A percentile compares a stretch with the other conserved stretches of the same genome.
Evolutionary conservation across 2,329 filamentous ascomycete genomes (phyloP).

Genomic region (Arachnomyces sp.): DNA sequence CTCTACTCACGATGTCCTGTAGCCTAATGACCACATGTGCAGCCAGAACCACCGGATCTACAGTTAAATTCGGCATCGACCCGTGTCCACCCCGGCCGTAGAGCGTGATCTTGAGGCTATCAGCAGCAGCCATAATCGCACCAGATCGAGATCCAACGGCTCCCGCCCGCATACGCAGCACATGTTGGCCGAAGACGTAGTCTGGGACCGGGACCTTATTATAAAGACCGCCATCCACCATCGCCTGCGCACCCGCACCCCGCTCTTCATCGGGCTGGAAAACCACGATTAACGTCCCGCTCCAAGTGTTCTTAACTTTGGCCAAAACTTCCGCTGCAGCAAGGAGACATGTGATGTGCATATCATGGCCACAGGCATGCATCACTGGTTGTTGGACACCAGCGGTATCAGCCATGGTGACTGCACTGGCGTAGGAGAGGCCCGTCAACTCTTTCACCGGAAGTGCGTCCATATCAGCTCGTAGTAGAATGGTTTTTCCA

Average conservation of each 20-base stretch:
- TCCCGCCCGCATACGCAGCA: conserved; percentile 41
- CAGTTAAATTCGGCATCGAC: conserved; percentile 47
- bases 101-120: conserved; percentile 46
- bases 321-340: conserved; percentile 47
- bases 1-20: conserved; percentile 53
- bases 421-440: conserved; percentile 41
- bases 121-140: conserved; percentile 37
- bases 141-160: conserved; percentile 32
- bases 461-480: conserved; percentile 45
- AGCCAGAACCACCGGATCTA: conserved; percentile 55
- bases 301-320: conserved; percentile 43
- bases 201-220: conserved; percentile 47
- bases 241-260: conserved; percentile 54
- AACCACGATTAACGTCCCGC: conserved; percentile 54
- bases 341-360: conserved; percentile 52
- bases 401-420: conserved; percentile 40
- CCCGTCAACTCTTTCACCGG: conserved; percentile 43
- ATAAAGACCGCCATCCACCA: conserved; percentile 55
- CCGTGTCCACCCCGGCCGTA: conserved; percentile 54
- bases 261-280: conserved; percentile 65
- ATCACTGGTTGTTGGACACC: conserved; percentile 49
- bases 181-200: conserved; percentile 50
- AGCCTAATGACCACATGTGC: conserved; percentile 49
- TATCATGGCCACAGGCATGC: conserved; percentile 57
- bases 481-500: conserved; percentile 39